Percentiles rank a stretch among this genome's conserved stretches.
These are phyloP conservation scores for Coemansia sp. DNA, from an alignment of 192 early-diverging fungal genomes.

Conservation along the genomic window DNA sequence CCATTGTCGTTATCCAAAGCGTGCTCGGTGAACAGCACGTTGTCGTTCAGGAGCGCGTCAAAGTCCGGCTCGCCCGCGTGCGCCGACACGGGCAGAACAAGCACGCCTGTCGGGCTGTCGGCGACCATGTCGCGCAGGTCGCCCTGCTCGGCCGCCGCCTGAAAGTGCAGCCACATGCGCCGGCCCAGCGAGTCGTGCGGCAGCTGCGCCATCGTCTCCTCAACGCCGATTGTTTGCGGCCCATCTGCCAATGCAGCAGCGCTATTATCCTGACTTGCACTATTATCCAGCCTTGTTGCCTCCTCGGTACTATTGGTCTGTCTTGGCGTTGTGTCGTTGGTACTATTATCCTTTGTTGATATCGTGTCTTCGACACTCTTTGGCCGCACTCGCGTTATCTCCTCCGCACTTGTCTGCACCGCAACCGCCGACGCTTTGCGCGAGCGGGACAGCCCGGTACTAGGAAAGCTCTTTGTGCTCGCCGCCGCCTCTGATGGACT, in stretches of 20 bases:
- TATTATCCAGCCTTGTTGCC: background rate
- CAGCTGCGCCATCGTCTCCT: slow-evolving; percentile 5
- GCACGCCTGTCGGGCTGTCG: slow-evolving; percentile 17
- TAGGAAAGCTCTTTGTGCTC: slow-evolving; percentile 22
- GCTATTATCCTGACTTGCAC: background rate
- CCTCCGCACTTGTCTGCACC: no score
- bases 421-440: slow-evolving; percentile 13
- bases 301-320: background rate
- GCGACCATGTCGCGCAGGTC: slow-evolving; percentile 44
- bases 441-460: slow-evolving; percentile 35
- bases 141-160: slow-evolving; percentile 20
- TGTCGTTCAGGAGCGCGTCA: slow-evolving; percentile 35
- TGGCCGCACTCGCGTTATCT: no score
- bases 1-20: background rate
- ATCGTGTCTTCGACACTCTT: no score
- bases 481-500: background rate
- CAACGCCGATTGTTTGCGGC: background rate
- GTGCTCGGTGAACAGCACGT: slow-evolving; percentile 3
- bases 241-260: background rate
- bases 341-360: no score
- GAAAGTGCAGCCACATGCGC: slow-evolving; percentile 38
- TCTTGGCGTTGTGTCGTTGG: no score
- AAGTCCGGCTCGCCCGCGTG: slow-evolving; percentile 9
- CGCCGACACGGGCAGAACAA: slow-evolving; percentile 23
- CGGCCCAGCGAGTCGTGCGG: slow-evolving; percentile 33